Conservation (phyloP, 1,139 yeast species). For the Kodamaea ohmeri region DNA sequence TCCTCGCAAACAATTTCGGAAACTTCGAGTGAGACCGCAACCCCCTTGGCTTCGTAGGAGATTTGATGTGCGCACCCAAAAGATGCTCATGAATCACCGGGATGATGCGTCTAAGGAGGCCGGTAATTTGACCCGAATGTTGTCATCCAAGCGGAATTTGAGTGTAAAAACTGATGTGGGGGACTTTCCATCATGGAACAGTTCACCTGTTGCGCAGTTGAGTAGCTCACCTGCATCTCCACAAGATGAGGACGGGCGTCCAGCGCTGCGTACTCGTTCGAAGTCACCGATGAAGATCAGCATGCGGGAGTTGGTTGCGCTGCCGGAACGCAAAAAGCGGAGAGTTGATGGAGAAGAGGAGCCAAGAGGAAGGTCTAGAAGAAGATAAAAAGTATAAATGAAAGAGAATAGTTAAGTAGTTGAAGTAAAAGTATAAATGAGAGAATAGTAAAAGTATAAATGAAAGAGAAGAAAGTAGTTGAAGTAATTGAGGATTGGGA, state of each 20-base stretch:
- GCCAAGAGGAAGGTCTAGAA: slow-evolving; percentile 17
- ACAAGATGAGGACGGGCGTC: slow-evolving; percentile 23
- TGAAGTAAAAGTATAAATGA: no score
- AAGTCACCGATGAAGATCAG: slow-evolving; percentile 42
- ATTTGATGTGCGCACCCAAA: neutral
- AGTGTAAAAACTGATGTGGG: no score
- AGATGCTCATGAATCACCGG: neutral
- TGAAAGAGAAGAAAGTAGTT: no score
- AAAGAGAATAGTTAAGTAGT: slow-evolving; percentile 1
- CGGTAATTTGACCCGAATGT: slow-evolving; percentile 9
- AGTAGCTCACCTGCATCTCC: no score
- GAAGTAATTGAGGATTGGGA: no score
- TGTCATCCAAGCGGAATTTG: neutral
- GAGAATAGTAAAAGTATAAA: no score
- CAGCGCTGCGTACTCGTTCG: slow-evolving; percentile 42
- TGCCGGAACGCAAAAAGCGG: slow-evolving; percentile 12
- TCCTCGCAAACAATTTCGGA: neutral
- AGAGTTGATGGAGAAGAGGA: slow-evolving; percentile 10
- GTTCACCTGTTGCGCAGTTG: slow-evolving; percentile 7
- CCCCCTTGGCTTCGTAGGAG: slow-evolving; percentile 3
- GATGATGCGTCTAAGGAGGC: slow-evolving; percentile 11
- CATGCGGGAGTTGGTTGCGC: slow-evolving; percentile 27
- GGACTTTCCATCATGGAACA: slow-evolving; percentile 9
- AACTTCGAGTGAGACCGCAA: slow-evolving; percentile 2
- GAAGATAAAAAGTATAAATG: slow-evolving; percentile 7